phyloP scores from a whole-genome alignment of 2,329 filamentous ascomycete species.

The Clarireedia homoeocarpa region DNA sequence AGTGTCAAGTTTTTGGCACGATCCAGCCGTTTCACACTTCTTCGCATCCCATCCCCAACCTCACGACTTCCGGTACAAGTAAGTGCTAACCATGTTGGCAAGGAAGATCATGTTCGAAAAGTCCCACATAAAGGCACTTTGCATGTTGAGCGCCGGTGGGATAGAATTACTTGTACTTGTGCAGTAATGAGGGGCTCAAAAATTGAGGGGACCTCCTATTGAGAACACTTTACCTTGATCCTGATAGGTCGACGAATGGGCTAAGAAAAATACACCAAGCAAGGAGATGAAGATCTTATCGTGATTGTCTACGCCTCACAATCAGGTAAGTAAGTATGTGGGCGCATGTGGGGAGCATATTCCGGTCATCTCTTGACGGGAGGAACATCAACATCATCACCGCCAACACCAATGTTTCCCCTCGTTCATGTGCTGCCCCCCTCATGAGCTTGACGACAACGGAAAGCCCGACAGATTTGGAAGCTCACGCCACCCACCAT shows the following conservation, averaged over 20 bases:
- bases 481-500: slow-evolving; percentile 8
- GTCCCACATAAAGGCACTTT: too few relatives aligned
- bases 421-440: too few relatives aligned
- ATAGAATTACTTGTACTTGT: too few relatives aligned
- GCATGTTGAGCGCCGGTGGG: too few relatives aligned
- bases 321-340: too few relatives aligned
- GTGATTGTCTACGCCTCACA: not conserved
- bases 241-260: not conserved
- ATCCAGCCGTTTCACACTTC: too few relatives aligned
- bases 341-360: not conserved
- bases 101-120: too few relatives aligned
- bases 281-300: slow-evolving; percentile 5
- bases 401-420: not conserved
- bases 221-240: not conserved
- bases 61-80: too few relatives aligned
- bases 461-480: not conserved
- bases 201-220: not conserved
- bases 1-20: too few relatives aligned
- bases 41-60: too few relatives aligned
- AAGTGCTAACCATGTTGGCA: too few relatives aligned
- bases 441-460: not conserved
- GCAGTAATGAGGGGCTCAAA: not conserved
- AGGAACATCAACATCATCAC: not conserved
- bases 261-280: too few relatives aligned
- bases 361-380: not conserved